Evolutionary conservation across 2,329 filamentous ascomycete species (phyloP), one percentile per base, ranked within the genome.

Genomic region (Alternaria sp.): DNA sequence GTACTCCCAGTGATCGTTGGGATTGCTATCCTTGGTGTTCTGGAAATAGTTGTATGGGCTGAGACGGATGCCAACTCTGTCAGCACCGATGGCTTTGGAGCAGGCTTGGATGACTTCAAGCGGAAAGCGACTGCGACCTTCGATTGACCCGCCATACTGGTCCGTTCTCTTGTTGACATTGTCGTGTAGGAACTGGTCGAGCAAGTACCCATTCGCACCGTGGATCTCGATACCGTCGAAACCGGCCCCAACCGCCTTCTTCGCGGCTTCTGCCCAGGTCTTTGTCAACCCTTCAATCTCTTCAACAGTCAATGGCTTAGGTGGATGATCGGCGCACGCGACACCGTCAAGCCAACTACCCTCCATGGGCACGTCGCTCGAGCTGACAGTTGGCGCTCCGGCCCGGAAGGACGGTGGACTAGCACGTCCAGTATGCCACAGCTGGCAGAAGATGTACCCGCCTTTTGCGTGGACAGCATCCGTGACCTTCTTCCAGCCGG

Each of bases 61-160:
- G 23, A 78, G 69, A 25, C 77, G 70, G 19, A 80, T 77, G 13
- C 74, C 77, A 7, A 77, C 72, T 13, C 73, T 70, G 19, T 77
- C 74, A 47, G 69, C 69, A 8, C 78, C 77, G 49, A 80, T 76
- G 3, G 78, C 74, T 43, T 74, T 75, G 8, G 70, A 69, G 40
- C 73, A 73, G 57, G 74, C 76, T 49, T 74, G 59, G 49, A 79
- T 85, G n/a, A 89, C 79, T 67, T 88, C 86, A 3, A 89, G 73
- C 1, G 82, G 83, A 68, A 91, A 90, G 5, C 81, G 82, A 64
- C 83, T 85, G n/a, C 85, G 80, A 61, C 85, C 85, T 70, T 85
- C 81, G 2, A 85, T 77, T 4, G 78, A 82, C 6, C 85, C 86
- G 10, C 86, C 85, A 65, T 84, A 87, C 11, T 77, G 74, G 67